These are phyloP conservation scores for Vaccinium corymbosum DNA, from an alignment of 148 eudicot genomes.

Conservation along the genomic window DNA sequence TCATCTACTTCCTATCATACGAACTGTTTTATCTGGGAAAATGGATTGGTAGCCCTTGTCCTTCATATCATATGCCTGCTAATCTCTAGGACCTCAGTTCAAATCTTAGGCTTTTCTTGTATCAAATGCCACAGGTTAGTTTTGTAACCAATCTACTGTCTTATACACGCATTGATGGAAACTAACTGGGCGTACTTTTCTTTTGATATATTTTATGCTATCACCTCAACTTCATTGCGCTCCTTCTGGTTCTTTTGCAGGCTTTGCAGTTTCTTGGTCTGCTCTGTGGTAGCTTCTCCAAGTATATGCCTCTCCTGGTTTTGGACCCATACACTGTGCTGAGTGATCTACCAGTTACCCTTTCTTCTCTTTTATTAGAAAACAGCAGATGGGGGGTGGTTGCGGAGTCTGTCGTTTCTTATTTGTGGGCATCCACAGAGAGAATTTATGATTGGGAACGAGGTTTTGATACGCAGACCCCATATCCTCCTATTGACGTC, in stretches of 20 bases:
- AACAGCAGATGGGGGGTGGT: slow-evolving; percentile 38
- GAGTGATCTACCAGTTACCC: slow-evolving; percentile 67
- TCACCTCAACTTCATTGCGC: background rate
- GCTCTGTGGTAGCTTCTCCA: slow-evolving; percentile 65
- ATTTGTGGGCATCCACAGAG: slow-evolving; percentile 51
- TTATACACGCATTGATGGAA: background rate
- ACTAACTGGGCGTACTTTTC: background rate
- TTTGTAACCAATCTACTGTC: background rate
- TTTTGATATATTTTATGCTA: background rate
- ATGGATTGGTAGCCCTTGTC: background rate
- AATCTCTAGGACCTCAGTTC: background rate
- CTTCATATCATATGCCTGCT: background rate
- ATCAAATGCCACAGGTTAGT: background rate
- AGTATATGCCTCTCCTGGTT: slow-evolving; percentile 73
- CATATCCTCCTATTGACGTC: slow-evolving; percentile 40
- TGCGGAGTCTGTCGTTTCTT: slow-evolving; percentile 52
- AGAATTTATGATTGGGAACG: slow-evolving; percentile 51
- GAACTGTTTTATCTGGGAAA: background rate
- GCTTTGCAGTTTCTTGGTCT: slow-evolving; percentile 64
- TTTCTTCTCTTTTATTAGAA: slow-evolving; percentile 52
- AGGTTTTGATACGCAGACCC: slow-evolving; percentile 20
- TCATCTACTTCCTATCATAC: background rate
- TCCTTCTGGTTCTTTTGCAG: slow-evolving; percentile 29
- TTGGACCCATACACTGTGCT: slow-evolving; percentile 47
- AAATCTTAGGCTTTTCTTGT: background rate